These are phyloP conservation scores for Neurospora cerealis DNA, from an alignment of 495 filamentous ascomycete species.

Conservation along the genomic window DNA sequence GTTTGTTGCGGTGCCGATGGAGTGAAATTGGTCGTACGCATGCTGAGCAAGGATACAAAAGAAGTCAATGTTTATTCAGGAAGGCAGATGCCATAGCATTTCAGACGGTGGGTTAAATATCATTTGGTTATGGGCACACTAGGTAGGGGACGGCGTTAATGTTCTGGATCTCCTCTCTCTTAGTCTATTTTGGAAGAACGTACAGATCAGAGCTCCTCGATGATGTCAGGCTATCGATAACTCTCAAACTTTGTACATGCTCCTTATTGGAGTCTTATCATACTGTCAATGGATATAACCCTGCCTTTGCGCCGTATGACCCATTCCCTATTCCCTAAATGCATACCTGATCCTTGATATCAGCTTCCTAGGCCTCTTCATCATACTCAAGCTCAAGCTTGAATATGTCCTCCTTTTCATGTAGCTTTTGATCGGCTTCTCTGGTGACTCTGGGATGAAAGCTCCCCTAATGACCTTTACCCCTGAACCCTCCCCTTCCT, in stretches of 20 bases:
- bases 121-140: neutral
- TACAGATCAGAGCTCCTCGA: neutral
- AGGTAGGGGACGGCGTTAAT: neutral
- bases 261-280: neutral
- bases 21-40: slow-evolving; percentile 4
- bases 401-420: neutral
- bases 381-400: neutral
- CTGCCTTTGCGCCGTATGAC: neutral
- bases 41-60: neutral
- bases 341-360: neutral
- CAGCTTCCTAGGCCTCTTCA: neutral
- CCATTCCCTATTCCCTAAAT: neutral
- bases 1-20: slow-evolving; percentile 20
- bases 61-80: neutral
- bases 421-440: neutral
- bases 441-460: neutral
- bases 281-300: neutral
- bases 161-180: neutral
- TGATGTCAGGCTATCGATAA: neutral
- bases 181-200: neutral
- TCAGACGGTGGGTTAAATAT: neutral
- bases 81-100: neutral
- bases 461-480: neutral
- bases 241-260: neutral
- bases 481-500: slow-evolving; percentile 13